Base-by-base conservation (phyloP, 208 protist species). In the Vickermania ingenoplastis region DNA sequence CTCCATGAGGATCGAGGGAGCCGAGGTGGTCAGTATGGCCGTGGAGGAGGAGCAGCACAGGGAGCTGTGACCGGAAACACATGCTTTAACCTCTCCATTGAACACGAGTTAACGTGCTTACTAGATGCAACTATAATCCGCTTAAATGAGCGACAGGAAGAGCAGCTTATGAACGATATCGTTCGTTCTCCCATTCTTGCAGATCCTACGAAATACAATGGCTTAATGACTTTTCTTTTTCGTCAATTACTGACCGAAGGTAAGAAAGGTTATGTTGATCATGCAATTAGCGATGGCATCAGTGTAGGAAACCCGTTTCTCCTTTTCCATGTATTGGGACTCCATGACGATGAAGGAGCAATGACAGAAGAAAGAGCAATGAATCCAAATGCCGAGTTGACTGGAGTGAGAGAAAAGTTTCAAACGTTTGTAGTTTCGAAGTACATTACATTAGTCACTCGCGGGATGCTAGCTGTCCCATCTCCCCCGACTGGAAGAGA, bases 121-220 rank as follows among this genome's bases (percentile, higher is more conserved):
- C 67, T 91, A 21, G 77, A 86, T 53, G 68, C 59, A 41, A 83
- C 78, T 11, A 57, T 91, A 0, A 71, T 88, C n/a, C 77, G 80
- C 24, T 68, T 91, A 31, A 87, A 91, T 53, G 80, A 88, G 59
- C 71, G 73, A 4, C 80, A 88, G 70, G 77, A 85, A 57, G 80
- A 86, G 69, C 69, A 71, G 36, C 63, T 88, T 31, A 86, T 86
- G 79, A 87, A 85, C 53, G 79, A 86, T 50, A 57, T 77, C 25
- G 64, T 91, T 54, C 71, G 80, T 27, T 48, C 61, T 26, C 83
- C 83, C 17, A 78, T 91, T 45, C 59, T 91, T 17, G 65, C 56
- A 2, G 61, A 91, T n/a, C 83, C 83, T 11, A 25, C 66, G 5
- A 76, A 73, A 53, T 91, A 88, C 71, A 83, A 86, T 53, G 83